Evolutionary conservation across 78 protist genomes (phyloP), one percentile per base, ranked within the genome.

Genomic region (Dictyostelium purpureum): DNA sequence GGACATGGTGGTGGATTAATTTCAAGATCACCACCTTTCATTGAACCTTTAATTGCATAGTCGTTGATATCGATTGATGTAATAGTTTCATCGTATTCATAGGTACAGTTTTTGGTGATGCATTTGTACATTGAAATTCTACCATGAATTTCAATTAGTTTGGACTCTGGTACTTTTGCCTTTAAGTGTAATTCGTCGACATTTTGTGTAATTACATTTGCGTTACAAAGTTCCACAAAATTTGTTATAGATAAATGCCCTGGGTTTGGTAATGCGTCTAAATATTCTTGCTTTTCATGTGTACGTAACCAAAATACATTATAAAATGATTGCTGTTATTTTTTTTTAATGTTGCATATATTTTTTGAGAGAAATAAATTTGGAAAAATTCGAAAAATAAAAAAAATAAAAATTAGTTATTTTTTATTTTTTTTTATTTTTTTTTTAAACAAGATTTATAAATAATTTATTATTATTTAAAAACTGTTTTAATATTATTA

Each of bases 41-140:
- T 89, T 6, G 51, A 21, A 26, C 80, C 80, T 45, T 73, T 67
- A 5, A 85, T 59, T 9, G 79, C 73, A 38, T 89, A 78, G 24
- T 59, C 59, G 45, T 67, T 59, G n/a, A 89, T 80, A 33, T 89
- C 78, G 1, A 89, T 21, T 16, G 54, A 21, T 28, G 19, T 37
- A 40, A 89, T 89, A 11, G 89, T 52, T 38, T 89, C 33, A 4
- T 70, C 75, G 6, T 24, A 61, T 47, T 67, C 31, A n/a, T 78
- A 89, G 45, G 26, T 52, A 38, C 94, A 89, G 19, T 57, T 56
- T 3, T 74, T 56, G 10, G 70, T 79, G 12, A 89, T 79, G 52
- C 94, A 89, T 78, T 89, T 89, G n/a, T 89, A 89, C 5, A 89
- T 26, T 47, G 88, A 82, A 24, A 89, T 79, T 37, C 88, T 65